These are phyloP conservation scores for Kwoniella botswanensis DNA, from an alignment of 768 basidiomycete genomes.

Conservation along the genomic window DNA sequence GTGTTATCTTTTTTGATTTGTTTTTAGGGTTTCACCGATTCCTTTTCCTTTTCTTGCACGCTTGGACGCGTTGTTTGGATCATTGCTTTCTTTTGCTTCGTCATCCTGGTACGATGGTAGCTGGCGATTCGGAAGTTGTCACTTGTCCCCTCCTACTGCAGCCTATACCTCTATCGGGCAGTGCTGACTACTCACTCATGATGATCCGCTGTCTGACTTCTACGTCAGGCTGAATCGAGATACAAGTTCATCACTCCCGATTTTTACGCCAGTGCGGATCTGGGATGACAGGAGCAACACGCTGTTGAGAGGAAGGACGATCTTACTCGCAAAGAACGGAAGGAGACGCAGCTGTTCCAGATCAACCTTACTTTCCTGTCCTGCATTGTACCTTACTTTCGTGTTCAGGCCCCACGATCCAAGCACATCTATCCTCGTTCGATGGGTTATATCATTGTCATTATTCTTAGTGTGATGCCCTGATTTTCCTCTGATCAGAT, in stretches of 20 bases:
- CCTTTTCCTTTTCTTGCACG: not conserved
- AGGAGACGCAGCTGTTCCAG: not conserved
- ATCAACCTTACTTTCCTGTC: not conserved
- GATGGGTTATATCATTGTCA: constrained; percentile 9
- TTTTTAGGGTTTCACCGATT: constrained; percentile 7
- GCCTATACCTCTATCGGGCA: too few species aligned
- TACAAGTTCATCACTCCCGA: too few species aligned
- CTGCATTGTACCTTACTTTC: not conserved
- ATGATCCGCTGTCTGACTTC: too few species aligned
- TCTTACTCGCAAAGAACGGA: not conserved
- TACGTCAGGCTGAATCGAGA: too few species aligned
- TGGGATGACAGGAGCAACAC: not conserved
- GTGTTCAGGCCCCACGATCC: constrained; percentile 8
- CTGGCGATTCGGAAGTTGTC: too few species aligned
- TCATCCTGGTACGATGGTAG: too few species aligned
- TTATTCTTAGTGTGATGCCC: constrained; percentile 5
- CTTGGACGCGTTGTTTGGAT: constrained; percentile 1
- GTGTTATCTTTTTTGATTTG: not conserved
- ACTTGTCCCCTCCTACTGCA: too few species aligned
- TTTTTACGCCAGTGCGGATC: too few species aligned
- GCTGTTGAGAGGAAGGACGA: too few species aligned
- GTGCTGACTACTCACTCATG: too few species aligned
- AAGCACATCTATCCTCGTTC: not conserved
- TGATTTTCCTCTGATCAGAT: constrained; percentile 12
- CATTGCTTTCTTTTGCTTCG: not conserved